Evolutionary conservation across 164 flowering plant species (phyloP).

Genomic region (Vitis vinifera): ASM3070453v1 NC_081810.1:8898001-8898500

Average conservation of each 20-base stretch:
- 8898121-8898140: constrained; percentile 67
- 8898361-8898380: neutral
- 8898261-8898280: neutral
- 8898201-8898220: constrained; percentile 61
- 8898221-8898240: constrained; percentile 40
- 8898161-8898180: constrained; percentile 45
- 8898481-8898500: too few species aligned
- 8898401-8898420: too few species aligned
- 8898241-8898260: constrained; percentile 3
- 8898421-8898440: too few species aligned
- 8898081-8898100: constrained; percentile 92
- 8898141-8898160: constrained; percentile 63
- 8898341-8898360: neutral
- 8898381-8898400: too few species aligned
- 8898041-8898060: constrained; percentile 73
- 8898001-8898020: constrained; percentile 84
- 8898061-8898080: constrained; percentile 85
- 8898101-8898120: constrained; percentile 78
- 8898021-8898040: constrained; percentile 58
- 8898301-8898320: constrained; percentile 3
- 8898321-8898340: neutral
- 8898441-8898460: too few species aligned
- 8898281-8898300: neutral
- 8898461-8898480: too few species aligned
- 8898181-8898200: constrained; percentile 49